Conservation (phyloP, 768 basidiomycete species). For the Boletellus ananiceps region DNA sequence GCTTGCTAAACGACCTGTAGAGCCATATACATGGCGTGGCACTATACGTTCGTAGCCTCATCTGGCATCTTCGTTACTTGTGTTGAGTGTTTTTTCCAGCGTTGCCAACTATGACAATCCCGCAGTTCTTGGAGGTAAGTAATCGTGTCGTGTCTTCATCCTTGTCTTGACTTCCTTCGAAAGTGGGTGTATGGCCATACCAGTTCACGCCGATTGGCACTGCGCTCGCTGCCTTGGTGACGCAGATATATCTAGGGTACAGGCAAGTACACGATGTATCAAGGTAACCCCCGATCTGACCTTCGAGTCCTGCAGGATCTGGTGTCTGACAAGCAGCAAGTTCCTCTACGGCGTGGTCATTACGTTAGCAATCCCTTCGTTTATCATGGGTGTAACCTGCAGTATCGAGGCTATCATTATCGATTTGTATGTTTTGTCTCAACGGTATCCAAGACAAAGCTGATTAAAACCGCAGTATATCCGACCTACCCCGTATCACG, state of each 20-base stretch:
- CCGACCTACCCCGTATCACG: conserved; percentile 38
- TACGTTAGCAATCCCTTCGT: conserved; percentile 35
- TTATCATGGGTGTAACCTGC: conserved; percentile 40
- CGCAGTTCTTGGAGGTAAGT: conserved; percentile 6
- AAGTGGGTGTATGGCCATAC: conserved; percentile 45
- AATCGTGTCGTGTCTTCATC: not conserved
- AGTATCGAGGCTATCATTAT: conserved; percentile 42
- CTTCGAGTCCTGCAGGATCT: conserved; percentile 6
- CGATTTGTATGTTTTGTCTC: conserved; percentile 29
- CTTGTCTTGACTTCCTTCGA: not conserved
- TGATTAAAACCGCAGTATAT: conserved; percentile 30
- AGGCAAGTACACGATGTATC: conserved; percentile 30
- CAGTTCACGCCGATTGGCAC: conserved; percentile 47
- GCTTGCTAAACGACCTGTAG: not conserved
- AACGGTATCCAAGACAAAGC: not conserved
- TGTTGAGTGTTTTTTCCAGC: not conserved
- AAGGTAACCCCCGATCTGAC: not conserved
- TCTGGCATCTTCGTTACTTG: too few species aligned
- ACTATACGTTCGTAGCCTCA: conserved; percentile 3
- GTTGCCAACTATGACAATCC: conserved; percentile 13
- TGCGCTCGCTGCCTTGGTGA: conserved; percentile 43
- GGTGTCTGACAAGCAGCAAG: conserved; percentile 8
- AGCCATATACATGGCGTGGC: conserved; percentile 13
- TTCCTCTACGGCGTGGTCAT: conserved; percentile 34
- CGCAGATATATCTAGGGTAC: conserved; percentile 42